Evolutionary conservation across 495 filamentous ascomycete species (phyloP).

Genomic region (Eremomyces bilateralis): DNA sequence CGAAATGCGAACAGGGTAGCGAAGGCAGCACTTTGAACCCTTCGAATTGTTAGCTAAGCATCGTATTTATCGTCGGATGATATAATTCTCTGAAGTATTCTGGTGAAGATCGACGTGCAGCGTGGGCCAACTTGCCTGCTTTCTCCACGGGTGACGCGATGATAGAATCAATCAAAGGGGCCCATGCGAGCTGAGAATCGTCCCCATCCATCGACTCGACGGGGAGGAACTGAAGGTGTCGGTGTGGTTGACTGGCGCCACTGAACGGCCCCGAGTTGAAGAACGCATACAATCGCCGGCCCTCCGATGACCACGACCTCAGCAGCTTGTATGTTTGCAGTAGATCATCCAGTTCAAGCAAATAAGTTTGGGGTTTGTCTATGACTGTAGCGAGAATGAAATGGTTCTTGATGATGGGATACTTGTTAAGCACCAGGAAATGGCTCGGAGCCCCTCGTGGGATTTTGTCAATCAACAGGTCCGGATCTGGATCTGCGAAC

Average conservation of each 20-base stretch:
- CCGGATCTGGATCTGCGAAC: constrained; percentile 42
- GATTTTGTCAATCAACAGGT: constrained; percentile 38
- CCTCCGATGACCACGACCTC: constrained; percentile 28
- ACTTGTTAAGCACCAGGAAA: constrained; percentile 60
- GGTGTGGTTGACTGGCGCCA: constrained; percentile 61
- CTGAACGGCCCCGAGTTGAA: constrained; percentile 62
- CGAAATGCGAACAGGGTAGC: background rate
- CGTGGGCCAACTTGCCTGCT: no score
- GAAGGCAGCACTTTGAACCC: background rate
- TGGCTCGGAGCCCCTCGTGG: constrained; percentile 31
- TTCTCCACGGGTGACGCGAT: no score
- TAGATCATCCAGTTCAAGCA: constrained; percentile 45
- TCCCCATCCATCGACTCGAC: constrained; percentile 42
- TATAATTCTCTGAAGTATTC: no score
- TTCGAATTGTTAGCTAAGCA: no score
- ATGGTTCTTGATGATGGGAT: constrained; percentile 55
- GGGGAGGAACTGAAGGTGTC: constrained; percentile 60
- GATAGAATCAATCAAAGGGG: constrained; percentile 32
- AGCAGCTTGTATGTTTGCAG: constrained; percentile 42
- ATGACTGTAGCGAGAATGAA: constrained; percentile 53
- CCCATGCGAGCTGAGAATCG: constrained; percentile 21
- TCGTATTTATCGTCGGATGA: no score
- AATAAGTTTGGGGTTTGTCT: constrained; percentile 44
- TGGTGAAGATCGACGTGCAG: no score
- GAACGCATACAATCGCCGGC: constrained; percentile 43